These are phyloP conservation scores for Yamadazyma taylorii DNA, from an alignment of 1,139 yeast species.

Conservation along the genomic window DNA sequence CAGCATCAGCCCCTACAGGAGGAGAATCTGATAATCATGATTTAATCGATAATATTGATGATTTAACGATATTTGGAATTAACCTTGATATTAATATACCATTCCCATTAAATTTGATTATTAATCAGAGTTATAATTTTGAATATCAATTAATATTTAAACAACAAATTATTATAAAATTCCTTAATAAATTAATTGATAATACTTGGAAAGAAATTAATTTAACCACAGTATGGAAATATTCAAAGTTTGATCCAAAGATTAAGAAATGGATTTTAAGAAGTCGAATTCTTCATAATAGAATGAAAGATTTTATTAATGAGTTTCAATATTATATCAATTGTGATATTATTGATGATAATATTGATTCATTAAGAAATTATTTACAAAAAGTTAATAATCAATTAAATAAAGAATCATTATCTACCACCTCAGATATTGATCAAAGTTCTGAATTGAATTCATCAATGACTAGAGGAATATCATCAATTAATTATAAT, in stretches of 20 bases:
- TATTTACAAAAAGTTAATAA: constrained; percentile 21
- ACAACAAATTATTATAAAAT: constrained; percentile 62
- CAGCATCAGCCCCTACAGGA: too few relatives aligned
- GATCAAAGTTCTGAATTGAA: constrained; percentile 5
- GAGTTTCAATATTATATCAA: constrained; percentile 59
- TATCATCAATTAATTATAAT: constrained; percentile 20
- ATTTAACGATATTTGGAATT: constrained; percentile 39
- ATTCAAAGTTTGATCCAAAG: constrained; percentile 37
- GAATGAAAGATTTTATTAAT: constrained; percentile 61
- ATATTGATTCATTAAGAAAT: constrained; percentile 45
- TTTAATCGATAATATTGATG: constrained; percentile 45
- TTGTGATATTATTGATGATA: constrained; percentile 60
- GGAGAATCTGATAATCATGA: constrained; percentile 23
- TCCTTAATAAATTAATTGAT: constrained; percentile 59
- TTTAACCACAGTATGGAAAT: constrained; percentile 68
- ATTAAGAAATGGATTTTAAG: constrained; percentile 58
- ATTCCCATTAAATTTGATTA: constrained; percentile 78
- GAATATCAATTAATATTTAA: constrained; percentile 84
- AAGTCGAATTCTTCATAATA: constrained; percentile 56
- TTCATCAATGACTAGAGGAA: constrained; percentile 7
- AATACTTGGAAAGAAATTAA: constrained; percentile 74
- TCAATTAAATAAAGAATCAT: constrained; percentile 16
- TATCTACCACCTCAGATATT: constrained; percentile 10
- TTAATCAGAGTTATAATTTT: constrained; percentile 67
- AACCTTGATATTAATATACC: constrained; percentile 73